These are phyloP conservation scores for Tinospora cordifolia DNA, from an alignment of 164 flowering plant species.

Conservation along the genomic window DNA sequence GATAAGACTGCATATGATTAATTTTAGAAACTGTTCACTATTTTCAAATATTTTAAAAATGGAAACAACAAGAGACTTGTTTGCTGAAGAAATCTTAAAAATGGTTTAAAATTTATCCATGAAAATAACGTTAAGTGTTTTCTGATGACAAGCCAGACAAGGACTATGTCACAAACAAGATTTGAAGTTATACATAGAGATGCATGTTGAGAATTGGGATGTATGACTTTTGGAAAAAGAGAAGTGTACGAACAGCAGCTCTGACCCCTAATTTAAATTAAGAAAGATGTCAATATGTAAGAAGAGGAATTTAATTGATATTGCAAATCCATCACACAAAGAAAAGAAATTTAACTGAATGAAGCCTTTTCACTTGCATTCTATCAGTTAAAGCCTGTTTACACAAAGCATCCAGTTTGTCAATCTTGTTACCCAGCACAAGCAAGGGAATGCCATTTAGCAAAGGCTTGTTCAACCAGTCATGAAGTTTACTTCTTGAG, in stretches of 20 bases:
- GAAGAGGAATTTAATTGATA: not conserved
- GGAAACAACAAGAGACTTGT: no score
- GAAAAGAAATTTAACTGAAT: not conserved
- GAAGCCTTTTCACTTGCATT: slow-evolving; percentile 39
- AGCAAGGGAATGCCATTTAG: slow-evolving; percentile 67
- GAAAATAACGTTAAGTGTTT: no score
- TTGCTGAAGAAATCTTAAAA: no score
- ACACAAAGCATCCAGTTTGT: slow-evolving; percentile 58
- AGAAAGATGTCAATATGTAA: not conserved
- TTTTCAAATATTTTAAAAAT: no score
- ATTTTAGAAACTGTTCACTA: no score
- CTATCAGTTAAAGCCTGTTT: slow-evolving; percentile 55
- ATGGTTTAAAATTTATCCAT: no score
- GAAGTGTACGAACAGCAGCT: not conserved
- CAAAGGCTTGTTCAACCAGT: slow-evolving; percentile 64
- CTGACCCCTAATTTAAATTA: not conserved
- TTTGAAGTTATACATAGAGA: not conserved
- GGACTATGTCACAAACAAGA: not conserved
- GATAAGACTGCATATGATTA: not conserved
- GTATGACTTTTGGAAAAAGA: not conserved
- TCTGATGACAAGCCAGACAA: no score
- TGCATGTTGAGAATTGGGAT: not conserved
- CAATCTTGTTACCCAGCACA: slow-evolving; percentile 79
- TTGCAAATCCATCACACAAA: not conserved
- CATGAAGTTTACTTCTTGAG: slow-evolving; percentile 71